Evolutionary conservation across 2,329 filamentous ascomycete species (phyloP), one percentile per base, ranked within the genome.

Genomic region (Helicocarpus griseus): DNA sequence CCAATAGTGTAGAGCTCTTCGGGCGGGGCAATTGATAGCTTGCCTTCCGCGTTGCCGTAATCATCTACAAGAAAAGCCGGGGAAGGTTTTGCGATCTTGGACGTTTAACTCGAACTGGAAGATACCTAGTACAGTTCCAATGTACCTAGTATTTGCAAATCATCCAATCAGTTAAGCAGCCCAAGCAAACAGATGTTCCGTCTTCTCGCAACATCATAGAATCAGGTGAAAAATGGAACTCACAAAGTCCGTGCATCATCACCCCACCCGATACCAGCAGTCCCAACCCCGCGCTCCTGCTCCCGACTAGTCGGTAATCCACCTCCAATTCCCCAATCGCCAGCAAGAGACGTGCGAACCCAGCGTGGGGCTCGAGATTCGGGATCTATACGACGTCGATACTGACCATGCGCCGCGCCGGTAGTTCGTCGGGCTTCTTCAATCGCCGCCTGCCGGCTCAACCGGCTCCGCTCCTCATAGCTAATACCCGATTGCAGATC

Each of bases 211-310:
- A n/a, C n/a, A n/a, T n/a, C n/a, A n/a, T n/a, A n/a, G n/a, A n/a
- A n/a, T n/a, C n/a, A n/a, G n/a, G n/a, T n/a, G n/a, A n/a, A n/a
- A 17, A 31, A 39, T 29, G 47, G 26, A 41, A 68, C 73, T 66
- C 63, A 76, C 73, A 76, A 55, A 52, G 66, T 71, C 57, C 69
- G 65, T 17, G 72, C 73, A 60, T 76, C 71, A 7, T 62, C 64
- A 49, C 71, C 71, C 69, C 72, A 76, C 7, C 72, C 73, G 48
- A 76, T 63, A 19, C 73, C 73, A 52, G 73, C 72, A 14, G 73
- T 74, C 14, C 69, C 68, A 40, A 65, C 54, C 19, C 69, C 69
- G 29, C 64, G 63, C 26, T 70, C 68, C 50, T 65, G 62, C 35
- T 69, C 66, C 45, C 65, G 60, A 49, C 62, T 56, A 21, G 59